Percentiles rank a stretch among this genome's conserved stretches.
These are phyloP conservation scores for Clonostachys rhizophaga DNA, from an alignment of 2,329 filamentous ascomycete genomes.

Conservation along the genomic window DNA sequence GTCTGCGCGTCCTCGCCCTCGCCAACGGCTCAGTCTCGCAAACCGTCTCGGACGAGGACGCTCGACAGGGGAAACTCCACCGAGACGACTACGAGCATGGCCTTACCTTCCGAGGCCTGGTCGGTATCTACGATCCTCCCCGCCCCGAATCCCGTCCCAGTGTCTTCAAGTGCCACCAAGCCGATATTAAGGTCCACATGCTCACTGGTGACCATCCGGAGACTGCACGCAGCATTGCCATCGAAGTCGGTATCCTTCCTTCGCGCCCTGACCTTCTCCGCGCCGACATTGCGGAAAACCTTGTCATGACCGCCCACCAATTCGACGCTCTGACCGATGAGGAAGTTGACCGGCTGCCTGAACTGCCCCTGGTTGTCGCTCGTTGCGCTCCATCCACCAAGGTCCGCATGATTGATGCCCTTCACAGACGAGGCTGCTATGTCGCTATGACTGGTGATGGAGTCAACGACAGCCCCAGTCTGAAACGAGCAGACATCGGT, in stretches of 20 bases:
- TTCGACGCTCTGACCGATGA: constrained; percentile 60
- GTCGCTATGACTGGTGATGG: constrained; percentile 69
- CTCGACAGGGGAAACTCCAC: constrained; percentile 10
- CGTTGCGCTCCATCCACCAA: constrained; percentile 69
- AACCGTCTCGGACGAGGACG: constrained; percentile 17
- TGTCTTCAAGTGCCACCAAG: constrained; percentile 50
- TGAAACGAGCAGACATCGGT: constrained; percentile 63
- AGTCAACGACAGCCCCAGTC: constrained; percentile 64
- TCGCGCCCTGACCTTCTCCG: constrained; percentile 37
- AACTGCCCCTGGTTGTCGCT: constrained; percentile 62
- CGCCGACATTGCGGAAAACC: constrained; percentile 44
- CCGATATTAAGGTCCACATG: constrained; percentile 60
- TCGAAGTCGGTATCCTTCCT: constrained; percentile 55
- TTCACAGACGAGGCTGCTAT: constrained; percentile 58
- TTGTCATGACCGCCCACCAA: constrained; percentile 59
- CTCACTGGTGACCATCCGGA: constrained; percentile 60
- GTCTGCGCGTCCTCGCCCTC: constrained; percentile 62
- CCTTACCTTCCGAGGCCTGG: constrained; percentile 58
- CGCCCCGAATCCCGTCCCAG: constrained; percentile 52
- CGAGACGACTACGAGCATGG: constrained; percentile 37
- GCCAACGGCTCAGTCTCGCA: constrained; percentile 27
- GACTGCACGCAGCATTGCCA: constrained; percentile 56
- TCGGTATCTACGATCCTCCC: constrained; percentile 65
- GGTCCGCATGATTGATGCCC: constrained; percentile 70
- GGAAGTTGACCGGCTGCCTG: constrained; percentile 56